Evolutionary conservation across 2,329 filamentous ascomycete species (phyloP), one percentile per base, ranked within the genome.

Genomic region (Dactylella cylindrospora): DNA sequence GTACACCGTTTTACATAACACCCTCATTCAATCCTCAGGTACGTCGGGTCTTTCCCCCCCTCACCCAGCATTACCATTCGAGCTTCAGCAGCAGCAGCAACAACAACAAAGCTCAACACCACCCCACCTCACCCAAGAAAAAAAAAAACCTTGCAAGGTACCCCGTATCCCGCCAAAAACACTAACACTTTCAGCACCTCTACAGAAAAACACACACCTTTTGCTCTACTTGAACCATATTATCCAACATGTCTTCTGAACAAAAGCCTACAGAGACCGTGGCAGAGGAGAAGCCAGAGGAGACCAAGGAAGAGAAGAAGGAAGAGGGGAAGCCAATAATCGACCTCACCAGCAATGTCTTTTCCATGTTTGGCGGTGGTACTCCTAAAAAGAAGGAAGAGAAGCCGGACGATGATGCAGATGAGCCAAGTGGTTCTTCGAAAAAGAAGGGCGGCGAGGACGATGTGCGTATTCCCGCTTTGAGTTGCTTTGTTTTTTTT

Each of bases 301-400:
- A 53, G 15, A 49, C 50, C 13, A 66, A 67, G 40, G 57, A 66
- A 35, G 44, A 55, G 47, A 38, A 64, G 53, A 47, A 67, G 39
- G 44, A 49, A 35, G 9, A 9, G 5, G 25, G 35, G 33, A 26
- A 12, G 2, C 35, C 33, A 36, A 44, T 64, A 12, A 43, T 67
- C 17, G 43, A 40, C 38, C 45, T 52, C 31, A 53, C 66, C 22
- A 66, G 33, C 35, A 39, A 39, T 25, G 88, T 97, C 67, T 97
- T 97, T 79, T 91, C 88, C 75, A 97, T 98, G 93, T 98, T 98
- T 73, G 93, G 93, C 70, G 93, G 93, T 66, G 93, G 93, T 65
- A 88, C 88, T 64, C 95, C 95, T 83, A 97, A 95, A 80, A 88
- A 93, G 78, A 90, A 89, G 81, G 95, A 93, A 80, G 83, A 84